These are phyloP conservation scores for Elsinoe perseae DNA, from an alignment of 2,329 filamentous ascomycete genomes.

Conservation along the genomic window DNA sequence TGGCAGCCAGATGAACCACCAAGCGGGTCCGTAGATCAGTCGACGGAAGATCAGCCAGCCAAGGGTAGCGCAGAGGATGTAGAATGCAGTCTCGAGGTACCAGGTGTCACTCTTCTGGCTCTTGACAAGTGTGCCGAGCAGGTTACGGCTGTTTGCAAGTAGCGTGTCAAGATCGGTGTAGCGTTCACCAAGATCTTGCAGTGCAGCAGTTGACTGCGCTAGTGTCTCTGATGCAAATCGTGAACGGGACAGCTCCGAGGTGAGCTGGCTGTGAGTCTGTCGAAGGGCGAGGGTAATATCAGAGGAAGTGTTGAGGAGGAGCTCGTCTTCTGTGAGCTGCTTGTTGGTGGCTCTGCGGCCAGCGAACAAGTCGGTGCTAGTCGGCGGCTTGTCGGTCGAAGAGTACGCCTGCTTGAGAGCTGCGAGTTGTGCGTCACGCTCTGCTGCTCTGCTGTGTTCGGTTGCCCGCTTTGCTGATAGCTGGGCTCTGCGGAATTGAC, in stretches of 20 bases:
- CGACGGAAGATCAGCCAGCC: conserved; percentile 80
- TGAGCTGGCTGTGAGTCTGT: conserved; percentile 79
- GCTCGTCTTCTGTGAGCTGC: conserved; percentile 60
- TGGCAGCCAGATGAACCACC: conserved; percentile 82
- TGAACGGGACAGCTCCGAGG: conserved; percentile 73
- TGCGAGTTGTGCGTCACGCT: conserved; percentile 67
- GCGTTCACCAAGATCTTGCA: conserved; percentile 70
- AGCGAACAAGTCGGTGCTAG: conserved; percentile 34
- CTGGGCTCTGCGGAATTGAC: conserved; percentile 73
- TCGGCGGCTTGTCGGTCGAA: conserved; percentile 21
- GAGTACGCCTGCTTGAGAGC: conserved; percentile 46
- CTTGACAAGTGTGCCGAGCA: conserved; percentile 70
- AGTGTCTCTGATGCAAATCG: conserved; percentile 87
- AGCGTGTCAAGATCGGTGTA: conserved; percentile 75
- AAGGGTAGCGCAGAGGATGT: conserved; percentile 68
- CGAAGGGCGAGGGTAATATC: conserved; percentile 80
- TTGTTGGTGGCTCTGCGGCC: conserved; percentile 30
- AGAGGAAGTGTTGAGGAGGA: conserved; percentile 64
- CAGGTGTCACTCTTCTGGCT: conserved; percentile 96
- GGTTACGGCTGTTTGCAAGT: conserved; percentile 62
- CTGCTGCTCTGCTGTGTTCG: conserved; percentile 63
- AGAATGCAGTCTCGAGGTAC: conserved; percentile 89
- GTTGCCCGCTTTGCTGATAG: conserved; percentile 68
- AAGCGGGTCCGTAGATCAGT: conserved; percentile 78
- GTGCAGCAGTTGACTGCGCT: conserved; percentile 70